phyloP scores from a whole-genome alignment of 208 protist genomes.

The Trypanosoma avium region DNA sequence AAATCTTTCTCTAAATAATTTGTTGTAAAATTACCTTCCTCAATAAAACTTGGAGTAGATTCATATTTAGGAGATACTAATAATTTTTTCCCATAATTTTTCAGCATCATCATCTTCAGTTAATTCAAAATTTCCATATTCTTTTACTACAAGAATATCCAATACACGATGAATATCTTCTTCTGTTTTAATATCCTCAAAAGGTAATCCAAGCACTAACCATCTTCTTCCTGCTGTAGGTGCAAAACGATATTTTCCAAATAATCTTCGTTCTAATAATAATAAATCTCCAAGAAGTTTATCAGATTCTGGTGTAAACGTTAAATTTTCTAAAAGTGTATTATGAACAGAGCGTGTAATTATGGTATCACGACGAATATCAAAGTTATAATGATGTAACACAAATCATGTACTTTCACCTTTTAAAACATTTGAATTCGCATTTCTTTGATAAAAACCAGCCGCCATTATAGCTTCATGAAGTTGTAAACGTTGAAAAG shows the following conservation, averaged over 20 bases:
- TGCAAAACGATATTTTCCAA: conserved; percentile 72
- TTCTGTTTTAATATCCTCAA: conserved; percentile 78
- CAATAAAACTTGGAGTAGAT: conserved; percentile 43
- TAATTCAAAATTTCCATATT: conserved; percentile 66
- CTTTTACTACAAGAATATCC: conserved; percentile 65
- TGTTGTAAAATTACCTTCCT: conserved; percentile 38
- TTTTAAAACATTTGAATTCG: conserved; percentile 59
- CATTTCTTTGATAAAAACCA: conserved; percentile 77
- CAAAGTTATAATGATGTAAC: conserved; percentile 90
- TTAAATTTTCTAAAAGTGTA: conserved; percentile 41
- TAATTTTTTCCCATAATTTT: conserved; percentile 81
- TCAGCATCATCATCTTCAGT: conserved; percentile 41
- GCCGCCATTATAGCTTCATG: conserved; percentile 90
- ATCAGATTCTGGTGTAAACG: conserved; percentile 69
- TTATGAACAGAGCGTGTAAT: conserved; percentile 78
- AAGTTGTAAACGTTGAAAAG: conserved; percentile 67
- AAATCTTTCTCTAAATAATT: conserved; percentile 40
- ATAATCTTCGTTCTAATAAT: conserved; percentile 78
- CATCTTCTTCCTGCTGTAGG: conserved; percentile 69
- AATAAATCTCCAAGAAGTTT: conserved; percentile 79
- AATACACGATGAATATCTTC: conserved; percentile 75
- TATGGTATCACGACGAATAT: conserved; percentile 78
- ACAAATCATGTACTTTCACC: conserved; percentile 81
- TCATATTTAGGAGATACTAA: conserved; percentile 58
- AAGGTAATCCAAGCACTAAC: conserved; percentile 71